Conservation (phyloP, 1,284 basidiomycete genomes). For the Rhodofomes roseus region DNA sequence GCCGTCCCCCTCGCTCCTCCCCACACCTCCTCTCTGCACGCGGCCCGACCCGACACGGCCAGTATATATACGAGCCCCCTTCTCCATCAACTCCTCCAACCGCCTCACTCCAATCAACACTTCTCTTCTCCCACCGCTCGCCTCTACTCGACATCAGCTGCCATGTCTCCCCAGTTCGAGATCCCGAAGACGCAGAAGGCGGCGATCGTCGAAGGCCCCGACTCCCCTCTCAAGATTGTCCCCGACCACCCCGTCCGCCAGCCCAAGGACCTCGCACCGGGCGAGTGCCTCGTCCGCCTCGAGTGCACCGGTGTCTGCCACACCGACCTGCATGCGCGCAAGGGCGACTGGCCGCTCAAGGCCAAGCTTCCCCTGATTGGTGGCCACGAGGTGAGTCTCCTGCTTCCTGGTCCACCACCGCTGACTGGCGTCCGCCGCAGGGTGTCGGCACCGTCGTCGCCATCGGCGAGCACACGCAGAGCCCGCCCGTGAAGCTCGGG, state of each 20-base stretch:
- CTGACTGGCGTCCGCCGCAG: conserved; percentile 11
- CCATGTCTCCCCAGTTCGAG: conserved; percentile 21
- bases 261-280: conserved; percentile 65
- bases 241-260: conserved; percentile 58
- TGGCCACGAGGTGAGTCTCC: conserved; percentile 59
- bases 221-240: conserved; percentile 42
- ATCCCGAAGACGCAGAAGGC: conserved; percentile 66
- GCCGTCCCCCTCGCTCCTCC: not conserved
- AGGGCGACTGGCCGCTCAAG: conserved; percentile 71
- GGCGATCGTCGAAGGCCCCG: conserved; percentile 50
- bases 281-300: conserved; percentile 81
- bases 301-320: conserved; percentile 74
- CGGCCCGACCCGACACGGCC: not conserved
- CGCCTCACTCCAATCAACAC: not conserved
- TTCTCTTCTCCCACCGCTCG: not conserved
- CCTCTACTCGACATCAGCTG: not conserved
- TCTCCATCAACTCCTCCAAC: not conserved
- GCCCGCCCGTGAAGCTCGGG: conserved; percentile 66
- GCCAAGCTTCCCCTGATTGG: conserved; percentile 75
- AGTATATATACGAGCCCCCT: not conserved
- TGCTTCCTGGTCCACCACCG: not conserved
- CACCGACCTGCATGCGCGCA: conserved; percentile 74
- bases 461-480: conserved; percentile 62
- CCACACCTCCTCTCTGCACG: not conserved
- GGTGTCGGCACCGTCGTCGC: conserved; percentile 77